Base-by-base conservation (phyloP, 371 early-diverging fungal genomes). In the Smittium mucronatum region DNA sequence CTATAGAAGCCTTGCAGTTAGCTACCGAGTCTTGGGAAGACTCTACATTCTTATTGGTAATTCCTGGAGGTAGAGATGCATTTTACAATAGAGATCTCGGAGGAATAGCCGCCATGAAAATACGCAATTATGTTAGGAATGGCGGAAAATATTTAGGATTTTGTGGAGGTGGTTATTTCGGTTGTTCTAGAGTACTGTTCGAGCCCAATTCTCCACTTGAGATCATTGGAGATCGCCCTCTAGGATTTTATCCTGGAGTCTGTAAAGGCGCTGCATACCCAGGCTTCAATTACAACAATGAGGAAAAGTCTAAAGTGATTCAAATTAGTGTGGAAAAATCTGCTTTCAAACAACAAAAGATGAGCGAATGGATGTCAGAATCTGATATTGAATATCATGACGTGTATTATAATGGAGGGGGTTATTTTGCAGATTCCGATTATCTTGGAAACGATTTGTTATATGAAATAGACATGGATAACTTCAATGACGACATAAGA, bases 131-230 rank as follows among this genome's bases (percentile, higher is more conserved):
- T 81, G 92, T 97, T 1, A 47, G 75, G 0, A 68, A 74, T 25
- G 96, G 96, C 11, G 98, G 98, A 1, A 81, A 83, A 17, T 95
- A 92, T 74, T 77, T 93, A 36, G 98, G 98, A 0, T 81, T 98
- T 21, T 95, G 97, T 73, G 95, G 94, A 0, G 98, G 97, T 17
- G 95, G 88, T 0, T 94, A 95, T 74, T 94, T 90, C 78, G 94
- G 83, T 0, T 81, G 85, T 26, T 73, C 71, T 0, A 69, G 75
- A 17, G 85, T 91, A 35, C 88, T 86, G 70, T 96, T 96, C 80
- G 93, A 95, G 78, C 80, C 81, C 1, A 86, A 86, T 16, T 71
- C 81, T 25, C 67, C 71, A 1, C 74, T 89, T 74, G 83, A 87
- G 70, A 91, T 96, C 15, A 71, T 81, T 30, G 95, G 93, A 0